These are phyloP conservation scores for Candida quercuum DNA, from an alignment of 805 yeast genomes.

Conservation along the genomic window DNA sequence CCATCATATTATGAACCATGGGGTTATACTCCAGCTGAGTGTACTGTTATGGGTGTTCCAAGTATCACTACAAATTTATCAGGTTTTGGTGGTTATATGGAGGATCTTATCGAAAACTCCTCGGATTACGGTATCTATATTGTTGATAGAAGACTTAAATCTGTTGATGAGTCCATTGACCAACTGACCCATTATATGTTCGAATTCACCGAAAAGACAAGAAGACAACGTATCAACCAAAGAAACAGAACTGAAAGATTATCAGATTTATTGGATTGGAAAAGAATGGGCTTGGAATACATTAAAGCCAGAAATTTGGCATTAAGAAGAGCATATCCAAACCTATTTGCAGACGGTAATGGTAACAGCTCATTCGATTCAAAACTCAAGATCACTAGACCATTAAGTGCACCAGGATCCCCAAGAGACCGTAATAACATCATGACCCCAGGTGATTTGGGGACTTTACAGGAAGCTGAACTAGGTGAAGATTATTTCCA, in stretches of 20 bases:
- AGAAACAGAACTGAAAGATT: slow-evolving; percentile 94
- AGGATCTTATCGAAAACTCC: slow-evolving; percentile 90
- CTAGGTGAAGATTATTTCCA: slow-evolving; percentile 73
- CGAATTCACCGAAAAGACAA: slow-evolving; percentile 79
- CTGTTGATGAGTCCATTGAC: slow-evolving; percentile 88
- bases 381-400: slow-evolving; percentile 74
- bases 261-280: slow-evolving; percentile 93
- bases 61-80: slow-evolving; percentile 93
- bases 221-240: slow-evolving; percentile 97
- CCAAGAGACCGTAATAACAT: slow-evolving; percentile 71
- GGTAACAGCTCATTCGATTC: slow-evolving; percentile 30
- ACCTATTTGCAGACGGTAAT: slow-evolving; percentile 46
- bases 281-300: slow-evolving; percentile 95
- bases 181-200: slow-evolving; percentile 88
- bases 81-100: slow-evolving; percentile 99
- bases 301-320: slow-evolving; percentile 92
- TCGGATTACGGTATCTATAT: slow-evolving; percentile 95
- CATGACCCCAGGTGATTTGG: slow-evolving; percentile 98
- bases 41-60: slow-evolving; percentile 99
- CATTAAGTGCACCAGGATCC: slow-evolving; percentile 95
- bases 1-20: slow-evolving; percentile 98
- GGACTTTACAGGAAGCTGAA: slow-evolving; percentile 90
- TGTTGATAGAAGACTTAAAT: slow-evolving; percentile 89
- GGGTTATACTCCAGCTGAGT: slow-evolving; percentile 99
- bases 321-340: slow-evolving; percentile 90